Evolutionary conservation across 805 yeast species (phyloP).

Genomic region (Gaillardinia entomophila): DNA sequence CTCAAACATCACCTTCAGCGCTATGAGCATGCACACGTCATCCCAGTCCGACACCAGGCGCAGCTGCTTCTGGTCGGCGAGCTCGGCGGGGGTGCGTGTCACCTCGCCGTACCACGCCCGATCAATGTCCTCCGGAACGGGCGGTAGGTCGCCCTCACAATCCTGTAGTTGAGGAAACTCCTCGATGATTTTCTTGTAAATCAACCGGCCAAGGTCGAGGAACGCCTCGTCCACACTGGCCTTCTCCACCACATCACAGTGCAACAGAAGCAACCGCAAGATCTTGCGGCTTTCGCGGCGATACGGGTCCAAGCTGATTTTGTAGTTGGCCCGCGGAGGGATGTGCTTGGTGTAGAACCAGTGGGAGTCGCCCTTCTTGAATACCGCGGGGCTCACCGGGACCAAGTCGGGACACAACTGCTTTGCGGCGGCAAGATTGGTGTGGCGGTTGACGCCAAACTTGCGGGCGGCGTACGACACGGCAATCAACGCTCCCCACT

Average conservation of each 20-base stretch:
- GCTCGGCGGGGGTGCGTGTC: conserved; percentile 2
- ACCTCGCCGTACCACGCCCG: conserved; percentile 27
- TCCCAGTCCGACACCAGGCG: conserved; percentile 56
- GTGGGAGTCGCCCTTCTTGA: conserved; percentile 73
- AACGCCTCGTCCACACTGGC: conserved; percentile 96
- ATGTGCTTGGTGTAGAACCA: conserved; percentile 69
- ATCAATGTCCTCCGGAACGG: conserved; percentile 30
- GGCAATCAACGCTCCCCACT: conserved; percentile 88
- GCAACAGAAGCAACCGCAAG: conserved; percentile 52
- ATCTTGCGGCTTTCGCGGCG: conserved; percentile 82
- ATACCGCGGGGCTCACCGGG: conserved; percentile 90
- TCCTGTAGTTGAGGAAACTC: conserved; percentile 42
- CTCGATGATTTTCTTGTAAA: conserved; percentile 38
- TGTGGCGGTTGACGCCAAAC: conserved; percentile 78
- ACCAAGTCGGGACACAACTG: conserved; percentile 71
- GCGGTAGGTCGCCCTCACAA: conserved; percentile 31
- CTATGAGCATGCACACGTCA: conserved; percentile 65
- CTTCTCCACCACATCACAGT: conserved; percentile 74
- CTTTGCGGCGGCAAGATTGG: conserved; percentile 59
- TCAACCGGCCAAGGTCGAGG: conserved; percentile 70
- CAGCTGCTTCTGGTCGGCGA: conserved; percentile 11
- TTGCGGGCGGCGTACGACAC: conserved; percentile 86
- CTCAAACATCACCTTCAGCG: conserved; percentile 51
- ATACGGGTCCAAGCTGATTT: conserved; percentile 88
- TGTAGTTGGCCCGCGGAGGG: conserved; percentile 60